phyloP scores from a whole-genome alignment of 805 yeast species.

The Starmerella lactis-condensi region DNA sequence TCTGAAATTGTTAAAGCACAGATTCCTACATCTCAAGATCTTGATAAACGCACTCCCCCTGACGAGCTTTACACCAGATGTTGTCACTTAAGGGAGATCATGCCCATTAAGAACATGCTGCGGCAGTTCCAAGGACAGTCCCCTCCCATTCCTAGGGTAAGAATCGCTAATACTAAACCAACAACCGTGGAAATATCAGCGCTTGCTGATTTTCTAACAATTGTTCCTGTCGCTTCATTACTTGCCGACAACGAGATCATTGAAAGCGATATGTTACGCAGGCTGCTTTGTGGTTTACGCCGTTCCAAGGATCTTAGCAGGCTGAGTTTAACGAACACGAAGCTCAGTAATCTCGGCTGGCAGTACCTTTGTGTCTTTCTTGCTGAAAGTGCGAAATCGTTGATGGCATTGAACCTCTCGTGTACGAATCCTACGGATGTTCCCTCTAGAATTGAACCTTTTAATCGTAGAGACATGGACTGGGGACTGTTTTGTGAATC shows the following conservation, averaged over 20 bases:
- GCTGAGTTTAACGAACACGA: slow-evolving; percentile 60
- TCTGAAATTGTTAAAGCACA: no score
- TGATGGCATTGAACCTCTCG: slow-evolving; percentile 18
- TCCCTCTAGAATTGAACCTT: slow-evolving; percentile 12
- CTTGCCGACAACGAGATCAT: slow-evolving; percentile 64
- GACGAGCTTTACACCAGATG: slow-evolving; percentile 78
- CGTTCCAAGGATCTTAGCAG: slow-evolving; percentile 51
- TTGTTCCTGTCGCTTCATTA: slow-evolving; percentile 62
- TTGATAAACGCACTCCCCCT: slow-evolving; percentile 25
- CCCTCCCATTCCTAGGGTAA: slow-evolving; percentile 53
- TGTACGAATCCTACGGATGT: slow-evolving; percentile 15
- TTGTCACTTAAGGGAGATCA: slow-evolving; percentile 76
- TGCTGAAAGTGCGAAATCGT: slow-evolving; percentile 31
- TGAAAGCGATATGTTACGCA: slow-evolving; percentile 56
- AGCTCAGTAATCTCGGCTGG: slow-evolving; percentile 62
- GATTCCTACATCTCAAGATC: slow-evolving; percentile 1
- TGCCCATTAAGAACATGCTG: slow-evolving; percentile 79
- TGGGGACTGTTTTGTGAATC: slow-evolving; percentile 66
- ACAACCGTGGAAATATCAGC: slow-evolving; percentile 74
- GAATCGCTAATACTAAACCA: slow-evolving; percentile 72
- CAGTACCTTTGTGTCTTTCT: slow-evolving; percentile 55
- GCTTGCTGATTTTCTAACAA: slow-evolving; percentile 70
- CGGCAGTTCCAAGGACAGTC: slow-evolving; percentile 63
- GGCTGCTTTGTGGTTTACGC: slow-evolving; percentile 50
- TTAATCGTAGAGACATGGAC: slow-evolving; percentile 54